Conservation (phyloP, 2,329 filamentous ascomycete genomes). For the Hymenoscyphus fraxineus region DNA sequence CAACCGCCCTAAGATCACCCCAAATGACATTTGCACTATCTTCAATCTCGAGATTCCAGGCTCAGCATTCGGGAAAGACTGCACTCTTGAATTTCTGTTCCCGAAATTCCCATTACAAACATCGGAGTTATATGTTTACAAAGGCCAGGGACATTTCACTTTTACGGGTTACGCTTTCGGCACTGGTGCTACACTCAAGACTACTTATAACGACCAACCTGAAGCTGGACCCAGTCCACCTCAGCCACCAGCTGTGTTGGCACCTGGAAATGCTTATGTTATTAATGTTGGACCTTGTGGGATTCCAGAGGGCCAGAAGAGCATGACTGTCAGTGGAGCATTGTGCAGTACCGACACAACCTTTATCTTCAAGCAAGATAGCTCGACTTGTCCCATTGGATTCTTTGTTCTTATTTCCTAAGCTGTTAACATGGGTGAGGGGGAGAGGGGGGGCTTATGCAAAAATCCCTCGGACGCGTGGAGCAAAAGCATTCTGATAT, state of each 20-base stretch:
- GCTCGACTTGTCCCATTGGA: constrained; percentile 17
- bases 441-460: neutral
- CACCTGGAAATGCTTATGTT: constrained; percentile 18
- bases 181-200: constrained; percentile 15
- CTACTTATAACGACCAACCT: constrained; percentile 20
- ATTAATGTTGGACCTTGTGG: constrained; percentile 14
- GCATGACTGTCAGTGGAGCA: constrained; percentile 18
- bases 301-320: constrained; percentile 1
- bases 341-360: constrained; percentile 19
- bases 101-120: constrained; percentile 9
- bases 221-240: constrained; percentile 19
- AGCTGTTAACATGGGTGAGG: neutral
- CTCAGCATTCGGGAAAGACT: constrained; percentile 15
- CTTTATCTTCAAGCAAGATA: constrained; percentile 13
- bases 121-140: constrained; percentile 4
- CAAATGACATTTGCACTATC: constrained; percentile 22
- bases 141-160: constrained; percentile 18
- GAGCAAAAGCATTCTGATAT: no score
- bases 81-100: constrained; percentile 22
- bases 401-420: constrained; percentile 38
- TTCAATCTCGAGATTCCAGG: constrained; percentile 21
- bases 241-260: constrained; percentile 14
- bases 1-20: constrained; percentile 14
- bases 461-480: neutral
- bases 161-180: constrained; percentile 22